Evolutionary conservation across 148 eudicot genomes (phyloP), one percentile per base, ranked within the genome.

Genomic region (Bassia scoparia): DNA sequence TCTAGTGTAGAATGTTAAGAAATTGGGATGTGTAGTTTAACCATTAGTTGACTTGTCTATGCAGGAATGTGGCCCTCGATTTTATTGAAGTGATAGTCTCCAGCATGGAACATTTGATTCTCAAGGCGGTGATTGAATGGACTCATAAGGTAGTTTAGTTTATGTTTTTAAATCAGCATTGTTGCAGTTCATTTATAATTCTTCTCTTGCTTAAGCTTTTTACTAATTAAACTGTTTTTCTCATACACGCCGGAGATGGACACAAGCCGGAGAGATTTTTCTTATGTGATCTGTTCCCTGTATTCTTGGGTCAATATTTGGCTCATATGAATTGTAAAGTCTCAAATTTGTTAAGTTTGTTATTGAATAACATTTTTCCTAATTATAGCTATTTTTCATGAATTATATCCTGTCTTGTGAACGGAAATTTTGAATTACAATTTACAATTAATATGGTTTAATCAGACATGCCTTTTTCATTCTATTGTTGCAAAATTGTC

Each of bases 11-110:
- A 54, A 67, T 44, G n/a, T 62, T 41, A 8, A 41, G 9, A 37
- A 41, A 41, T 8, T 53, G 7, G 50, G 31, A 35, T 67, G 2
- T 18, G 17, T 21, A 9, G 48, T 53, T 29, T 50, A 55, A 41
- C n/a, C 4, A 13, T 26, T 2, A 41, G 10, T 61, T 59, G 56
- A n/a, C 56, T 26, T 12, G 23, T 33, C 24, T 33, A 48, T 87
- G 81, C 83, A 94, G 98, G 98, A 91, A 79, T 95, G 97, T 41
- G 97, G 96, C 52, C 97, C 97, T 80, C 93, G 96, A 46, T 95
- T 95, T 70, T 90, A 2, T 77, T 95, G 70, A 95, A 95, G 83
- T 91, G 70, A 80, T 54, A 88, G 89, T 73, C 85, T 95, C 31
- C 98, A 91, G 74, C 96, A 89, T 79, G 96, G 98, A 69, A 95